phyloP scores from a whole-genome alignment of 495 filamentous ascomycete genomes.

The Penicillium turbatum region DNA sequence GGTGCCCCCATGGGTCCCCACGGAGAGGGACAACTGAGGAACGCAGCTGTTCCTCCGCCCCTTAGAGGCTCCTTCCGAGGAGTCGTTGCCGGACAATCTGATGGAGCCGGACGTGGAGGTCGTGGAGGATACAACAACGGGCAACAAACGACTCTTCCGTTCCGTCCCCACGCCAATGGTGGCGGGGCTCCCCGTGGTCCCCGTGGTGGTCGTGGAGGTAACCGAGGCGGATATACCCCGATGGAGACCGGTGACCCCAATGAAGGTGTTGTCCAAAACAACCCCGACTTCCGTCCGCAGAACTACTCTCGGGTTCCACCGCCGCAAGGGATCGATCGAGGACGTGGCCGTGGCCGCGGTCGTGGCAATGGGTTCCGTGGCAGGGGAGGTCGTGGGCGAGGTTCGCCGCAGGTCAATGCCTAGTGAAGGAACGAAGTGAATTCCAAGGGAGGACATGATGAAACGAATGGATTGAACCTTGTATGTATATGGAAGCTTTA shows the following conservation, averaged over 20 bases:
- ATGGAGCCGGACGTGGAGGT: conserved; percentile 33
- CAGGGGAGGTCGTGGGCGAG: conserved; percentile 28
- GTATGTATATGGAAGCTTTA: conserved; percentile 5
- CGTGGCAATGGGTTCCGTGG: conserved; percentile 30
- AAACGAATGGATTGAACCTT: not conserved
- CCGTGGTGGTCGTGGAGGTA: conserved; percentile 30
- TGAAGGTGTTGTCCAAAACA: conserved; percentile 47
- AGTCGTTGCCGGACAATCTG: conserved; percentile 47
- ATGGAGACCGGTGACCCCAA: conserved; percentile 49
- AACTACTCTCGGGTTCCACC: conserved; percentile 75
- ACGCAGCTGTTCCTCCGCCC: conserved; percentile 63
- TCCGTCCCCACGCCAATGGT: conserved; percentile 34
- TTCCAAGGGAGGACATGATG: not conserved
- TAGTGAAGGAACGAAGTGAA: conserved; percentile 5
- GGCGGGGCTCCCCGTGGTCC: conserved; percentile 30
- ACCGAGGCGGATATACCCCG: conserved; percentile 48
- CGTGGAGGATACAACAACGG: conserved; percentile 41
- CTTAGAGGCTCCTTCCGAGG: conserved; percentile 69
- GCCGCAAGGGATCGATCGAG: conserved; percentile 59
- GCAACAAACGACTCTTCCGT: conserved; percentile 32
- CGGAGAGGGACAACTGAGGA: conserved; percentile 62
- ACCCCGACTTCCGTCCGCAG: conserved; percentile 53
- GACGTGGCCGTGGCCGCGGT: conserved; percentile 54
- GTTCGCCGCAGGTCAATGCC: conserved; percentile 9
- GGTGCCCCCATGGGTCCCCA: conserved; percentile 50